Percentiles rank a stretch among this genome's conserved stretches.
phyloP scores from a whole-genome alignment of 1,284 basidiomycete genomes.

The Pyrrhoderma noxium region DNA sequence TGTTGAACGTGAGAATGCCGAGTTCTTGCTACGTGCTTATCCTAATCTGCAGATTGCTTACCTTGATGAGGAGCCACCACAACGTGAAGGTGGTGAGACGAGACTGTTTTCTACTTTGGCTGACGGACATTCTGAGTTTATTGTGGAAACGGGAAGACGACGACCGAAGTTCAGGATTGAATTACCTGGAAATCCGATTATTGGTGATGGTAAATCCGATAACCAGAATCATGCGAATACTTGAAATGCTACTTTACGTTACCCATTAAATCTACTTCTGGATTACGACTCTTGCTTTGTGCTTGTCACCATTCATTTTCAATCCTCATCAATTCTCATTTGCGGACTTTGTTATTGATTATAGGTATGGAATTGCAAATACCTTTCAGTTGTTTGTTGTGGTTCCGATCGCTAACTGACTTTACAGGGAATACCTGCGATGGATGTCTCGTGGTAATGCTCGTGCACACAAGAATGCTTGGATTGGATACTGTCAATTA shows the following conservation, averaged over 20 bases:
- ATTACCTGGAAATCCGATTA: slow-evolving; percentile 96
- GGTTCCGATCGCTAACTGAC: neutral
- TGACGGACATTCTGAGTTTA: slow-evolving; percentile 96
- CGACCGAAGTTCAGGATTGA: slow-evolving; percentile 98
- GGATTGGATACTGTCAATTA: slow-evolving; percentile 95
- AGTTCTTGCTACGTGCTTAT: too few relatives aligned
- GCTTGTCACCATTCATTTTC: too few relatives aligned
- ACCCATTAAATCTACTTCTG: too few relatives aligned
- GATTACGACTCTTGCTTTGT: too few relatives aligned
- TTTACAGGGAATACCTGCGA: slow-evolving; percentile 76
- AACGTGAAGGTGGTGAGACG: slow-evolving; percentile 96
- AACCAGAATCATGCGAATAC: too few relatives aligned
- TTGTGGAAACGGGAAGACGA: slow-evolving; percentile 81
- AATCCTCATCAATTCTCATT: too few relatives aligned
- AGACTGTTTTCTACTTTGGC: slow-evolving; percentile 94
- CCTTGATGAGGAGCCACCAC: too few relatives aligned
- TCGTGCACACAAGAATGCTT: slow-evolving; percentile 91
- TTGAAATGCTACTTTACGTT: too few relatives aligned
- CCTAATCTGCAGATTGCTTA: too few relatives aligned
- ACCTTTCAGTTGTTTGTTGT: slow-evolving; percentile 3
- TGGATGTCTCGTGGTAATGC: slow-evolving; percentile 99
- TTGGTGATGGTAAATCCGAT: slow-evolving; percentile 98
- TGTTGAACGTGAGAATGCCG: slow-evolving; percentile 98
- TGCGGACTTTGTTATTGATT: too few relatives aligned
- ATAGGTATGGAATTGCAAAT: too few relatives aligned